Conservation (phyloP, 2,329 filamentous ascomycete genomes). For the Eurotiales sp. region DNA sequence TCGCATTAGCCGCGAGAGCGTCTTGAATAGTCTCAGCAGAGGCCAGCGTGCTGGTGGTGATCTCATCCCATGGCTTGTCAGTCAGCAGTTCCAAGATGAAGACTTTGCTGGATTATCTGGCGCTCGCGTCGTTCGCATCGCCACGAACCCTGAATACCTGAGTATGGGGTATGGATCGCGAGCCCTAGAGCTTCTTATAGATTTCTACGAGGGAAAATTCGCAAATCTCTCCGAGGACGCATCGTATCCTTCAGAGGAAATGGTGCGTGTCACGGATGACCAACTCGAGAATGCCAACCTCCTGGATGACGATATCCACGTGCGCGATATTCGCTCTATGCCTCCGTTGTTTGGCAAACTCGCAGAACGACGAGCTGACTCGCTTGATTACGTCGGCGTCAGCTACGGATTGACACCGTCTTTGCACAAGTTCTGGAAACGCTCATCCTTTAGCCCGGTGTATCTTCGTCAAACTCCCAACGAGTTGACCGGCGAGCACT, state of each 20-base stretch:
- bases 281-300: slow-evolving; percentile 74
- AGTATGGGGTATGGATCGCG: slow-evolving; percentile 91
- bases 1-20: slow-evolving; percentile 88
- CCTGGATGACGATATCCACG: slow-evolving; percentile 80
- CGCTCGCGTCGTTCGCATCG: slow-evolving; percentile 87
- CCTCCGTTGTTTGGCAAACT: slow-evolving; percentile 89
- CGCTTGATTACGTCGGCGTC: slow-evolving; percentile 89
- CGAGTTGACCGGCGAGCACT: slow-evolving; percentile 94
- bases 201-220: slow-evolving; percentile 95
- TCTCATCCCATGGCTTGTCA: slow-evolving; percentile 94
- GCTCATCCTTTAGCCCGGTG: slow-evolving; percentile 76
- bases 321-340: slow-evolving; percentile 86
- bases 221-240: slow-evolving; percentile 73
- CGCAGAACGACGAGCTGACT: slow-evolving; percentile 72
- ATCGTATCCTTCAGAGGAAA: slow-evolving; percentile 49
- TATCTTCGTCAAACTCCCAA: slow-evolving; percentile 95
- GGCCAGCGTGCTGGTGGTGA: slow-evolving; percentile 88
- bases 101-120: slow-evolving; percentile 93
- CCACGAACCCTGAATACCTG: slow-evolving; percentile 90
- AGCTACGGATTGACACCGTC: slow-evolving; percentile 85
- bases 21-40: slow-evolving; percentile 81
- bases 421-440: slow-evolving; percentile 97
- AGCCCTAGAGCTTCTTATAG: slow-evolving; percentile 78
- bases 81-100: slow-evolving; percentile 96
- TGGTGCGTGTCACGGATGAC: slow-evolving; percentile 75